Evolutionary conservation across 306 rosid genomes (phyloP).

Genomic region (Castanea sativa): DNA sequence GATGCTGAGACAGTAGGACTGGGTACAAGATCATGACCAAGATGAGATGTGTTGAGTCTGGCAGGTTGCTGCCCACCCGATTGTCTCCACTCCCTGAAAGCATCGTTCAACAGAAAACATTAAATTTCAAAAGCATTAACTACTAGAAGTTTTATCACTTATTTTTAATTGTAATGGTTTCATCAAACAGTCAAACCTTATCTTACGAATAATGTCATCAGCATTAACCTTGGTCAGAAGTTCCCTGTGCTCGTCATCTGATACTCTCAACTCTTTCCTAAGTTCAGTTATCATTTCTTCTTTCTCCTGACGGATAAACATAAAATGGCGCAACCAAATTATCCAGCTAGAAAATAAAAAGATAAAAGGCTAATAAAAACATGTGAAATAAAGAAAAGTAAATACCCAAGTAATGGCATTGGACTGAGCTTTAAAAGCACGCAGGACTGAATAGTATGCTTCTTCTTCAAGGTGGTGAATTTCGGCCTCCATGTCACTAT

Average conservation of each 20-base stretch:
- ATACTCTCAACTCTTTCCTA: slow-evolving; percentile 96
- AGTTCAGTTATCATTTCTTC: slow-evolving; percentile 97
- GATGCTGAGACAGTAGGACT: slow-evolving; percentile 77
- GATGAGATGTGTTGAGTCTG: slow-evolving; percentile 63
- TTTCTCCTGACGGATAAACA: slow-evolving; percentile 66
- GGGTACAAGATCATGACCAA: slow-evolving; percentile 61
- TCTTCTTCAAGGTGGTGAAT: slow-evolving; percentile 94
- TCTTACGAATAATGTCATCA: slow-evolving; percentile 74
- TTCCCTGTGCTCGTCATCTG: slow-evolving; percentile 93
- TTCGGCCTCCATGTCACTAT: slow-evolving; percentile 78
- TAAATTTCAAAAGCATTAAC: slow-evolving; percentile 11
- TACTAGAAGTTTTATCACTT: not conserved
- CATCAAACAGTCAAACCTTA: slow-evolving; percentile 51
- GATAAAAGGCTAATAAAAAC: not conserved
- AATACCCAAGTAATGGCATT: slow-evolving; percentile 94
- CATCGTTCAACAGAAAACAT: slow-evolving; percentile 21
- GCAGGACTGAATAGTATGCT: slow-evolving; percentile 88
- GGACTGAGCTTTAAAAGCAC: slow-evolving; percentile 97
- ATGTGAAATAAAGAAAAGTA: slow-evolving; percentile 12
- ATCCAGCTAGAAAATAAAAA: slow-evolving; percentile 7
- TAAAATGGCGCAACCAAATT: slow-evolving; percentile 13
- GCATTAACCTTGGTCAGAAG: slow-evolving; percentile 81
- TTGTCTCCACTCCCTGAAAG: slow-evolving; percentile 88
- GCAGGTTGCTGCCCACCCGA: slow-evolving; percentile 69
- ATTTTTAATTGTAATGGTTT: not conserved